Percentiles rank a stretch among this genome's conserved stretches.
Conservation (phyloP, 2,329 filamentous ascomycete species). For the Fusarium begoniae region DNA sequence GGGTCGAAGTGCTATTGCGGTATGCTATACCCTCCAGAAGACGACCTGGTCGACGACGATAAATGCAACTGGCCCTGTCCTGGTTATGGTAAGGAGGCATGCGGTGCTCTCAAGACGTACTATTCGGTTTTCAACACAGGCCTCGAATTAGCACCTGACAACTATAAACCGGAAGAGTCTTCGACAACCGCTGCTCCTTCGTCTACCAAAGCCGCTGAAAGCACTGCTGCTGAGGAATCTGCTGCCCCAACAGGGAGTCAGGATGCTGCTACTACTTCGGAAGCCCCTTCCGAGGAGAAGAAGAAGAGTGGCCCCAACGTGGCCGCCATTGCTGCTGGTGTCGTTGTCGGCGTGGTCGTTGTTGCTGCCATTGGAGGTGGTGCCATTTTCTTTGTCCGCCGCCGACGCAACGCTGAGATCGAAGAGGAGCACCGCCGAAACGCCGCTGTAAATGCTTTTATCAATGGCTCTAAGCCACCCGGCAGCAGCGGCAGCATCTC, state of each 20-base stretch:
- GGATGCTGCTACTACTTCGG: not conserved
- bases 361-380: constrained; percentile 73
- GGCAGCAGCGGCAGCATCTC: constrained; percentile 72
- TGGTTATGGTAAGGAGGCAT: constrained; percentile 69
- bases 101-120: constrained; percentile 54
- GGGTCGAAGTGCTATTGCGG: not conserved
- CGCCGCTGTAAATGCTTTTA: constrained; percentile 80
- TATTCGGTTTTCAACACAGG: constrained; percentile 64
- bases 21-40: not conserved
- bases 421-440: constrained; percentile 88
- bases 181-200: constrained; percentile 37
- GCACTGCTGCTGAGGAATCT: constrained; percentile 25
- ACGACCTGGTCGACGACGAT: constrained; percentile 58
- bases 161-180: constrained; percentile 5
- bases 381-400: constrained; percentile 77
- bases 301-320: constrained; percentile 66
- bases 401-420: constrained; percentile 77
- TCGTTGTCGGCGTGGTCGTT: constrained; percentile 83
- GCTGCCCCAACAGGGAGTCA: constrained; percentile 21
- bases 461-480: constrained; percentile 70
- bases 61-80: constrained; percentile 74
- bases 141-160: constrained; percentile 50
- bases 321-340: constrained; percentile 87
- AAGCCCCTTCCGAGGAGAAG: not conserved
- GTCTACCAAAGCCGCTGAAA: constrained; percentile 35